Percentiles rank a stretch among this genome's conserved stretches.
Conservation (phyloP, 495 filamentous ascomycete genomes). For the Rostrohypoxylon terebratum region DNA sequence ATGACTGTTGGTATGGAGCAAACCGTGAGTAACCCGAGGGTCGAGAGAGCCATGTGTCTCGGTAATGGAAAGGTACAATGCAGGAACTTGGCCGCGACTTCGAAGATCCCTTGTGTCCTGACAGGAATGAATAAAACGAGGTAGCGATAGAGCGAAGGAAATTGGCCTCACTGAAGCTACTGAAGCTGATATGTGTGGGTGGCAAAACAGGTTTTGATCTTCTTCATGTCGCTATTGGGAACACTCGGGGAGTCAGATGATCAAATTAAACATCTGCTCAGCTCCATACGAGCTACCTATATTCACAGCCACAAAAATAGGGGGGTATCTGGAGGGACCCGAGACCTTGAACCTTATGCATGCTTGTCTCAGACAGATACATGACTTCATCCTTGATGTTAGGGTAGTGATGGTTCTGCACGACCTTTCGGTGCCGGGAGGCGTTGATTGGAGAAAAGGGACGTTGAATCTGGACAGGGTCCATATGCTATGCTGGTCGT, state of each 20-base stretch:
- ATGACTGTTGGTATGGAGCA: slow-evolving; percentile 63
- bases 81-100: slow-evolving; percentile 20
- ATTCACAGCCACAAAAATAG: slow-evolving; percentile 26
- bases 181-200: slow-evolving; percentile 16
- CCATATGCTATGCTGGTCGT: slow-evolving; percentile 18
- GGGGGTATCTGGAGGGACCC: not conserved
- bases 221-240: slow-evolving; percentile 23
- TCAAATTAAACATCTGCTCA: slow-evolving; percentile 23
- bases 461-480: slow-evolving; percentile 12
- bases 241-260: slow-evolving; percentile 18
- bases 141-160: slow-evolving; percentile 17
- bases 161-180: slow-evolving; percentile 1
- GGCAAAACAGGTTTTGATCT: slow-evolving; percentile 41
- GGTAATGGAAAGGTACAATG: slow-evolving; percentile 27
- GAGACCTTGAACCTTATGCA: slow-evolving; percentile 11
- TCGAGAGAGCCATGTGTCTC: slow-evolving; percentile 47
- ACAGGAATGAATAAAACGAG: slow-evolving; percentile 3
- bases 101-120: slow-evolving; percentile 34
- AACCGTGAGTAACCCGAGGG: slow-evolving; percentile 60
- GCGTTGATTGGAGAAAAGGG: slow-evolving; percentile 17
- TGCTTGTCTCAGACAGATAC: slow-evolving; percentile 9
- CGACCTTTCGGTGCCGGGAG: slow-evolving; percentile 14
- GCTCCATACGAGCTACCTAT: slow-evolving; percentile 9
- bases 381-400: slow-evolving; percentile 33
- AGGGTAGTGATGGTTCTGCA: slow-evolving; percentile 5